phyloP scores from a whole-genome alignment of 352 stramenopile species.

The Nothophytophthora sp. region DNA sequence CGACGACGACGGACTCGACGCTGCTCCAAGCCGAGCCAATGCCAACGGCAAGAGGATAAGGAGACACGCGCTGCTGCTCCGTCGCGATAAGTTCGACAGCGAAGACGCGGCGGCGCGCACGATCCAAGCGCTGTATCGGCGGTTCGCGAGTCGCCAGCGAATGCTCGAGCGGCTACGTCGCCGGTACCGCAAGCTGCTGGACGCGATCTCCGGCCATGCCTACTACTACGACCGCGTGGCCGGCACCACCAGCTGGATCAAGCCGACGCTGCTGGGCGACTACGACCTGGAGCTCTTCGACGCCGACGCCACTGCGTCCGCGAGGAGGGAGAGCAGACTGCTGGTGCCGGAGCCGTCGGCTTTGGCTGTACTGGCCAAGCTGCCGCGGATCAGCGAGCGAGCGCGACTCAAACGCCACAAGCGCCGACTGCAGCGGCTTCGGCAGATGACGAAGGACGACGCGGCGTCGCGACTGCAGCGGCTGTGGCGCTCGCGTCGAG shows the following conservation, averaged over 20 bases:
- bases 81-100: slow-evolving; percentile 35
- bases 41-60: not conserved
- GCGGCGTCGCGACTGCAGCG: slow-evolving; percentile 59
- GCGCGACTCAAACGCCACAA: slow-evolving; percentile 66
- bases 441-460: slow-evolving; percentile 53
- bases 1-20: slow-evolving; percentile 11
- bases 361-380: slow-evolving; percentile 1
- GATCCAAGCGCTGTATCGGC: slow-evolving; percentile 66
- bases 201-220: slow-evolving; percentile 30
- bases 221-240: slow-evolving; percentile 75
- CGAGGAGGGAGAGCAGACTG: slow-evolving; percentile 17
- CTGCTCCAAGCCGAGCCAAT: not conserved
- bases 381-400: slow-evolving; percentile 49
- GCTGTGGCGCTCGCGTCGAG: slow-evolving; percentile 41
- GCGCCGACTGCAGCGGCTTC: slow-evolving; percentile 55
- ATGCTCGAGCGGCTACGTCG: slow-evolving; percentile 42
- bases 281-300: slow-evolving; percentile 54
- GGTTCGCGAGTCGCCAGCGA: slow-evolving; percentile 43
- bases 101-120: slow-evolving; percentile 46
- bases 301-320: slow-evolving; percentile 2
- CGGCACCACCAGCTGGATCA: slow-evolving; percentile 58
- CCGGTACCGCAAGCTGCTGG: slow-evolving; percentile 65
- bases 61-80: slow-evolving; percentile 8
- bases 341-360: slow-evolving; percentile 4
- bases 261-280: slow-evolving; percentile 48